Evolutionary conservation across 768 basidiomycete species (phyloP).

Genomic region (Daedaleopsis sinensis): DNA sequence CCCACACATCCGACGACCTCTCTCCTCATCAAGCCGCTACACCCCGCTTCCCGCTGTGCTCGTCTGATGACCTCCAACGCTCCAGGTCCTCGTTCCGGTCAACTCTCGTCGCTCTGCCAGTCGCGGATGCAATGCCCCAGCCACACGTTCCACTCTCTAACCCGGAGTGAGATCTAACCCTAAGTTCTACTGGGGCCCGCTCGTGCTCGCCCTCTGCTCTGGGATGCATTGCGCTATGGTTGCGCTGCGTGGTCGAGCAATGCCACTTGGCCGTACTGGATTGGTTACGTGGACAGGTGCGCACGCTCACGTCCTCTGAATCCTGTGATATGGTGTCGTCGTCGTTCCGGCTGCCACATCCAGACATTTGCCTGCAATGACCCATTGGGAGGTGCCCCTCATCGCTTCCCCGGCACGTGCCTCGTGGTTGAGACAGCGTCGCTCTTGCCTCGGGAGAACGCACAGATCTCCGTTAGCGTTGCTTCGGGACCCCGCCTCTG

Average conservation of each 20-base stretch:
- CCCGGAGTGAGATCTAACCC: slow-evolving; percentile 63
- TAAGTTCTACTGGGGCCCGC: slow-evolving; percentile 45
- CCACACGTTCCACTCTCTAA: slow-evolving; percentile 54
- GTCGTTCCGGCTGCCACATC: slow-evolving; percentile 1
- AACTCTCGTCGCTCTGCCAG: slow-evolving; percentile 32
- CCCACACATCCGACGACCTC: slow-evolving; percentile 5
- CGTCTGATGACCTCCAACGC: slow-evolving; percentile 44
- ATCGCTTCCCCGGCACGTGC: slow-evolving; percentile 60
- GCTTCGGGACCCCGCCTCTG: slow-evolving; percentile 54
- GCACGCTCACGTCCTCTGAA: slow-evolving; percentile 15
- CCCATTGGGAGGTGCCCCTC: slow-evolving; percentile 32
- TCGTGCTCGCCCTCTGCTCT: slow-evolving; percentile 36
- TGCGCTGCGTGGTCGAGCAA: slow-evolving; percentile 24
- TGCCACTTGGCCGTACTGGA: slow-evolving; percentile 5
- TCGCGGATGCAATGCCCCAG: slow-evolving; percentile 39
- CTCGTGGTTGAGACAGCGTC: slow-evolving; percentile 28
- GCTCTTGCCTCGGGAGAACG: slow-evolving; percentile 28
- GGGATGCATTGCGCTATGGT: slow-evolving; percentile 26
- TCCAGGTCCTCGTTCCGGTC: slow-evolving; percentile 46
- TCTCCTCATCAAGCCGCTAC: neutral
- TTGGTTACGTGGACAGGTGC: slow-evolving; percentile 15
- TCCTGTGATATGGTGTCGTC: slow-evolving; percentile 17
- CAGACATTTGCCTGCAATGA: slow-evolving; percentile 39
- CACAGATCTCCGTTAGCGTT: slow-evolving; percentile 51
- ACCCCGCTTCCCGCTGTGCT: slow-evolving; percentile 6